A percentile compares a stretch with the other conserved stretches of the same genome.
Conservation (phyloP, 140 eudicot species). For the Artemisia princeps region DNA sequence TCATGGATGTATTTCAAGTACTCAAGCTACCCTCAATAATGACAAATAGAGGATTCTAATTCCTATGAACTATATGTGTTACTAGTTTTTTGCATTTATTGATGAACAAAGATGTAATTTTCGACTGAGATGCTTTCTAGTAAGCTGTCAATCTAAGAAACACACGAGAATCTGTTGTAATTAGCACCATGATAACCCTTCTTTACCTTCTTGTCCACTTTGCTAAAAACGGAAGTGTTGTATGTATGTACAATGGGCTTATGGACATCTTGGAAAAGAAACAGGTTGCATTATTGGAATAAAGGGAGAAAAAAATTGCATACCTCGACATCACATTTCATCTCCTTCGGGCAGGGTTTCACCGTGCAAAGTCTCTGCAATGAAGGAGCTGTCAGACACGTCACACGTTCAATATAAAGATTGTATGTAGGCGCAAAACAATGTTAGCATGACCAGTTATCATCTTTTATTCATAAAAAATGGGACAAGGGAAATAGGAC, state of each 20-base stretch:
- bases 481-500: too few relatives aligned
- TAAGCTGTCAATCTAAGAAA: neutral
- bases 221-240: neutral
- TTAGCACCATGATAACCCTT: neutral
- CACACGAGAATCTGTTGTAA: neutral
- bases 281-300: neutral
- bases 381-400: slow-evolving; percentile 25
- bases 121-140: neutral
- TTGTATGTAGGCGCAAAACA: slow-evolving; percentile 11
- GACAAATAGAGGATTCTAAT: neutral
- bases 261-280: neutral
- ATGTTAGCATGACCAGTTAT: neutral
- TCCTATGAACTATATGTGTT: neutral
- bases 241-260: neutral
- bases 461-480: neutral
- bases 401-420: slow-evolving; percentile 11
- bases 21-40: neutral
- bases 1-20: neutral
- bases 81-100: neutral
- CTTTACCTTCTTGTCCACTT: slow-evolving; percentile 2
- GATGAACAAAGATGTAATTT: neutral
- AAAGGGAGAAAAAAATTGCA: neutral
- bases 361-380: slow-evolving; percentile 93
- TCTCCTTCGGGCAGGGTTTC: slow-evolving; percentile 97
- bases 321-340: slow-evolving; percentile 99